phyloP scores from a whole-genome alignment of 2,329 filamentous ascomycete species.

The Seiridium unicorne region DNA sequence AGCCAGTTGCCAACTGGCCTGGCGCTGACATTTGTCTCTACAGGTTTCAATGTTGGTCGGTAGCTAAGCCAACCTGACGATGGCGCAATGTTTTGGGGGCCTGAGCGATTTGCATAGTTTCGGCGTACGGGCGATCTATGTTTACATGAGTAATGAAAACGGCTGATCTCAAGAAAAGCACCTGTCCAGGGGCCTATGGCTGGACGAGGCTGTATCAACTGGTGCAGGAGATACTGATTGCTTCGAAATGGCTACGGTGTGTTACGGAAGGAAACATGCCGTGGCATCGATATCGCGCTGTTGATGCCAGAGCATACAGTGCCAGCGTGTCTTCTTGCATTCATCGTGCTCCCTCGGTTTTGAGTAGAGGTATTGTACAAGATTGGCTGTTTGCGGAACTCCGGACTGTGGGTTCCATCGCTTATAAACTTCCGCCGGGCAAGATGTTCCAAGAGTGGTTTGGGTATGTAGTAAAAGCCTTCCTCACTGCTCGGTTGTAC shows the following conservation, averaged over 20 bases:
- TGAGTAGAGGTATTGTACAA: neutral
- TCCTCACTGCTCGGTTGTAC: too few relatives aligned
- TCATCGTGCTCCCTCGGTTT: neutral
- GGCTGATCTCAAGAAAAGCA: neutral
- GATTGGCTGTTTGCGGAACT: neutral
- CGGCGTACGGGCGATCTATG: neutral
- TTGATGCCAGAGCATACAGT: neutral
- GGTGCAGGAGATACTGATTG: too few relatives aligned
- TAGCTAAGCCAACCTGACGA: conserved; percentile 16
- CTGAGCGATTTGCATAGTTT: neutral
- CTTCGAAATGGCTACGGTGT: too few relatives aligned
- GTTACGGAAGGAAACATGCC: too few relatives aligned
- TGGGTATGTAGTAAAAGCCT: too few relatives aligned
- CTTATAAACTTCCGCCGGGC: neutral
- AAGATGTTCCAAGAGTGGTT: neutral
- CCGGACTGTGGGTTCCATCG: neutral
- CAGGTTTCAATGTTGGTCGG: conserved; percentile 29
- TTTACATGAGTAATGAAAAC: neutral
- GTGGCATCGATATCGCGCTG: too few relatives aligned
- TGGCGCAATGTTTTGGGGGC: neutral
- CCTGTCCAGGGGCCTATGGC: neutral
- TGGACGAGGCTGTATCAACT: neutral
- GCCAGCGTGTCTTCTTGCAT: neutral
- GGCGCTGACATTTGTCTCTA: neutral
- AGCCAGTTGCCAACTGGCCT: neutral